Conservation (phyloP, 768 basidiomycete genomes). For the Hypsizygus marmoreus region DNA sequence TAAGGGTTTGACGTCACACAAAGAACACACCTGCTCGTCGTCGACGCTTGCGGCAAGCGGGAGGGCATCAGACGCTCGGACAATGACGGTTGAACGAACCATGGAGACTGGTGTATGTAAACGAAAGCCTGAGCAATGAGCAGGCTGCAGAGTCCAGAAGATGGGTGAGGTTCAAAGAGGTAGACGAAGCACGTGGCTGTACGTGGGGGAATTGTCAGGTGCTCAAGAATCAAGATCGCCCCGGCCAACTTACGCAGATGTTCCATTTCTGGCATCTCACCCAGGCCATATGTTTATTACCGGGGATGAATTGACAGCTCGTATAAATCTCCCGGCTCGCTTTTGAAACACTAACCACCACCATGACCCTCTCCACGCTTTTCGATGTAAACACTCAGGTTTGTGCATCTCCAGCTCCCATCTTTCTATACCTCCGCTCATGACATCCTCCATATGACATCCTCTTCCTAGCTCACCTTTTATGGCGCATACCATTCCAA, state of each 20-base stretch:
- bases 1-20: not conserved
- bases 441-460: slow-evolving; percentile 14
- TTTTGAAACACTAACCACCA: slow-evolving; percentile 24
- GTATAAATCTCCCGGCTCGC: slow-evolving; percentile 13
- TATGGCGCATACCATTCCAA: slow-evolving; percentile 93
- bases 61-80: slow-evolving; percentile 82
- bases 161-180: slow-evolving; percentile 1
- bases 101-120: no score
- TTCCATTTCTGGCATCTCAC: slow-evolving; percentile 20
- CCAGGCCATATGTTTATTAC: slow-evolving; percentile 18
- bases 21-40: slow-evolving; percentile 80
- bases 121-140: not conserved
- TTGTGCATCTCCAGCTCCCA: slow-evolving; percentile 10
- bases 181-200: slow-evolving; percentile 18
- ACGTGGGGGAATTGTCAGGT: slow-evolving; percentile 18
- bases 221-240: no score
- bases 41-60: slow-evolving; percentile 96
- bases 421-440: no score
- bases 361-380: slow-evolving; percentile 40
- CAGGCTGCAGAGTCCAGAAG: not conserved
- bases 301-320: slow-evolving; percentile 8
- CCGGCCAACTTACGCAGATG: no score
- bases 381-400: slow-evolving; percentile 78
- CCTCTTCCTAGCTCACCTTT: slow-evolving; percentile 70
- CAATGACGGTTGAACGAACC: slow-evolving; percentile 88